Evolutionary conservation across 805 yeast genomes (phyloP), one percentile per base, ranked within the genome.

Genomic region (Yarrowia bubula): DNA sequence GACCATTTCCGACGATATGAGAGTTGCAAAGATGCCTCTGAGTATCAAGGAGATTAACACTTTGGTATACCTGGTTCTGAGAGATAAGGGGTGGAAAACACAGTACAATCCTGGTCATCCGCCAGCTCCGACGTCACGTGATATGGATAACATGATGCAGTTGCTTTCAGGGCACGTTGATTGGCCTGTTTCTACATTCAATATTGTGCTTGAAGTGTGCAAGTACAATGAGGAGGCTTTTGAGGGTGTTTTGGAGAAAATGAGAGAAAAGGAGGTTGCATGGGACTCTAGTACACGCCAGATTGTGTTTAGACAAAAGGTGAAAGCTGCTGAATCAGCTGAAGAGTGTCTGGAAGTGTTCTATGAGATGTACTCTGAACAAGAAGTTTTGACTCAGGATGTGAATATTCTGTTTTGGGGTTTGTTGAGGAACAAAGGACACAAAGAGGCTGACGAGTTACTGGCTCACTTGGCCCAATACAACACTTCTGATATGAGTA

Each of bases 101-200:
- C 41, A 35, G 8, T n/a, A 43, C 8, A 35, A 43, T 15, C 64
- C 64, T 0, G 13, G 13, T 1, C 15, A 33, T 1, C 51, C 64
- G 1, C 8, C 32, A 1, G 10, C 22, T 14, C 51, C 64, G 13
- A 18, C 6, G 1, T 8, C 41, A 7, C n/a, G 8, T 3, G 43
- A 43, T 18, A 33, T 58, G 64, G 51, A 43, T 4, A 7, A 17
- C 3, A 43, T 58, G 64, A 13, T 58, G n/a, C 9, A 8, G 5
- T 11, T 58, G 41, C 33, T 58, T 11, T 33, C 35, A 0, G 33
- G 42, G 5, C 14, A 17, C 42, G 43, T 17, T 2, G 28, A 42
- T 8, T 58, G 64, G 64, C 64, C 50, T 7, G 51, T 44, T 18
- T 58, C 64, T 9, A 58, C 64, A 5, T 58, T 33, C 50, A 58